Conservation (phyloP, 371 early-diverging fungal genomes). For the Mortierella sp. region DNA sequence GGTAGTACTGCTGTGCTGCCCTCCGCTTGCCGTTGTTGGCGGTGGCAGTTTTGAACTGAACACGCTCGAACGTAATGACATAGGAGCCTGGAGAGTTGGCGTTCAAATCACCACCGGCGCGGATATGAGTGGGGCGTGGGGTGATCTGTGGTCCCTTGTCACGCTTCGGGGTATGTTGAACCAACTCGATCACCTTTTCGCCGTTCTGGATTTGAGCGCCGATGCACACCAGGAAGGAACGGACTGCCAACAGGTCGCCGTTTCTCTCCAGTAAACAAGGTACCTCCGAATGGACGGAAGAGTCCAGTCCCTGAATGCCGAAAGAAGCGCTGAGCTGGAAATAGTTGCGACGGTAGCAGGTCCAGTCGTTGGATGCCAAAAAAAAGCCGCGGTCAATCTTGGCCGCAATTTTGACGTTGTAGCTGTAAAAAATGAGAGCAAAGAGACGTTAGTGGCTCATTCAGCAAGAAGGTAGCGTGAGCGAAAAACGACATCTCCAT, state of each 20-base stretch:
- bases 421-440: conserved; percentile 22
- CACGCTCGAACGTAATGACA: conserved; percentile 89
- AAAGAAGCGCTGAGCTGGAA: conserved; percentile 91
- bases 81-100: conserved; percentile 69
- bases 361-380: conserved; percentile 88
- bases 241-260: conserved; percentile 64
- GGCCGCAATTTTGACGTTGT: conserved; percentile 67
- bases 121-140: conserved; percentile 74
- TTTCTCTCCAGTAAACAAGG: conserved; percentile 74
- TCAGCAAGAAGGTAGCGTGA: neutral
- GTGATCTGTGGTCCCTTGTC: conserved; percentile 93
- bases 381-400: conserved; percentile 88
- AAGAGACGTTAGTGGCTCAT: neutral
- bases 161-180: conserved; percentile 95
- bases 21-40: conserved; percentile 94
- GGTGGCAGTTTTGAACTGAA: conserved; percentile 97
- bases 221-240: conserved; percentile 79
- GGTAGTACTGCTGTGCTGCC: conserved; percentile 94
- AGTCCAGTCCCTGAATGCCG: conserved; percentile 66
- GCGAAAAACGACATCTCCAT: neutral
- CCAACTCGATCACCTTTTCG: conserved; percentile 83
- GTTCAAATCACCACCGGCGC: conserved; percentile 71
- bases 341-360: conserved; percentile 96
- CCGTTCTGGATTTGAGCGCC: conserved; percentile 80
- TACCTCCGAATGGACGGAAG: conserved; percentile 61